Base-by-base conservation (phyloP, 2,329 filamentous ascomycete genomes). In the Colletotrichum truncatum region DNA sequence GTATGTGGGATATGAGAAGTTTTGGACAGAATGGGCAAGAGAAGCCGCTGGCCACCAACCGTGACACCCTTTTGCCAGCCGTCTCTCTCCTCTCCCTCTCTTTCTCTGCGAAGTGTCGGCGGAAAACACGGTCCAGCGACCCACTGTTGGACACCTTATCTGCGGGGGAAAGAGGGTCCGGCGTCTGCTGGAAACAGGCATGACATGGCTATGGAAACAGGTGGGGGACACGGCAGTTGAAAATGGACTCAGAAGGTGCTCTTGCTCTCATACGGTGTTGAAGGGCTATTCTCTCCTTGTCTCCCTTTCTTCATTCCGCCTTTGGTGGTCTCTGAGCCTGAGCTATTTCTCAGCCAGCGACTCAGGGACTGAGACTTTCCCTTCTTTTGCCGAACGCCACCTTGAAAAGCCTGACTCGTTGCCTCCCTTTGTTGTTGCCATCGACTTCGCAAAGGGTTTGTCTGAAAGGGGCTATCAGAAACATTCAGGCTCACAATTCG, bases 191-290 rank as follows among this genome's bases (percentile, higher is more conserved):
- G 54, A 59, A 54, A 28, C 55, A 60, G 61, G 61, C 55, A 54
- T 61, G 46, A 36, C 32, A 39, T 41, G 61, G 55, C 48, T 39
- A 48, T 26, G 61, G 36, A 45, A 51, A 43, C 45, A 28, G 38
- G 61, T 60, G 61, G 54, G 46, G 39, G 61, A 46, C 61, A 64
- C 61, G 61, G 61, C 61, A 64, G 61, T 64, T 64, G 61, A 21
- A 41, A 61, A 39, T 34, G 38, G 3, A 25, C 49, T 61, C 51
- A 38, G 12, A 25, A 36, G 6, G 18, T 11, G 3, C 5, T 11
- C n/a, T n/a, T n/a, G n/a, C n/a, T n/a, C n/a, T n/a, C n/a, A n/a
- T n/a, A n/a, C n/a, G n/a, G n/a, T n/a, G n/a, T n/a, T n/a, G n/a
- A n/a, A n/a, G n/a, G 21, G 28, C 6, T 4, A 43, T 12, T 12